Percentiles rank a stretch among this genome's conserved stretches.
phyloP scores from a whole-genome alignment of 2,329 filamentous ascomycete genomes.

The Arthrobotrys sphaeroides region DNA sequence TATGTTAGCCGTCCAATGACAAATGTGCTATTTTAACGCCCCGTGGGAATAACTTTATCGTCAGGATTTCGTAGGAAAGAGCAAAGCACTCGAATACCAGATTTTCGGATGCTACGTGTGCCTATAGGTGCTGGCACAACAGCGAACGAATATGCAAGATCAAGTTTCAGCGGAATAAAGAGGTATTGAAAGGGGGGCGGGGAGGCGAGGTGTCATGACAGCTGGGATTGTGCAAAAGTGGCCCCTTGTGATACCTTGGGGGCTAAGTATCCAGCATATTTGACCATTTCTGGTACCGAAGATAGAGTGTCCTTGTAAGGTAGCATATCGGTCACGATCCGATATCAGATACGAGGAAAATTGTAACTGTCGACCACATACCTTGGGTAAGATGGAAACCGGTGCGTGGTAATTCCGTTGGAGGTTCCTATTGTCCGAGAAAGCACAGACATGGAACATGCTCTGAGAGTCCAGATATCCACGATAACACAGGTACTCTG shows the following conservation, averaged over 20 bases:
- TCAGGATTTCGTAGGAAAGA: background rate
- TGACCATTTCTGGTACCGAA: background rate
- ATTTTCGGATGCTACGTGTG: constrained; percentile 54
- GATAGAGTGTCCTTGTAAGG: background rate
- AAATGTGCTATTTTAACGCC: background rate
- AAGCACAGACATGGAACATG: constrained; percentile 21
- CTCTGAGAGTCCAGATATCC: background rate
- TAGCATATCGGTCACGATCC: background rate
- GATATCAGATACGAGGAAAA: background rate
- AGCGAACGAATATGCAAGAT: constrained; percentile 53
- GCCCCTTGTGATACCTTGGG: background rate
- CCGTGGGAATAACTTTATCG: constrained; percentile 10
- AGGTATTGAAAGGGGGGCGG: constrained; percentile 8
- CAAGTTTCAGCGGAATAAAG: constrained; percentile 9
- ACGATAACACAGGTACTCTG: constrained; percentile 43
- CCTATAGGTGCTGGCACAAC: constrained; percentile 40
- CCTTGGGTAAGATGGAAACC: background rate
- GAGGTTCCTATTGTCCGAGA: constrained; percentile 12
- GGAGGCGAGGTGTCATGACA: constrained; percentile 28
- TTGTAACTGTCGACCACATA: background rate
- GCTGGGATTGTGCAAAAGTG: constrained; percentile 25
- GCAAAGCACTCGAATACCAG: constrained; percentile 54
- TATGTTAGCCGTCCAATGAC: constrained; percentile 15
- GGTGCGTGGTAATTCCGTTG: constrained; percentile 2
- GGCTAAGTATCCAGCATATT: constrained; percentile 1